A percentile compares a stretch with the other conserved stretches of the same genome.
phyloP scores from a whole-genome alignment of 495 filamentous ascomycete genomes.

The Articulospora tetracladia region DNA sequence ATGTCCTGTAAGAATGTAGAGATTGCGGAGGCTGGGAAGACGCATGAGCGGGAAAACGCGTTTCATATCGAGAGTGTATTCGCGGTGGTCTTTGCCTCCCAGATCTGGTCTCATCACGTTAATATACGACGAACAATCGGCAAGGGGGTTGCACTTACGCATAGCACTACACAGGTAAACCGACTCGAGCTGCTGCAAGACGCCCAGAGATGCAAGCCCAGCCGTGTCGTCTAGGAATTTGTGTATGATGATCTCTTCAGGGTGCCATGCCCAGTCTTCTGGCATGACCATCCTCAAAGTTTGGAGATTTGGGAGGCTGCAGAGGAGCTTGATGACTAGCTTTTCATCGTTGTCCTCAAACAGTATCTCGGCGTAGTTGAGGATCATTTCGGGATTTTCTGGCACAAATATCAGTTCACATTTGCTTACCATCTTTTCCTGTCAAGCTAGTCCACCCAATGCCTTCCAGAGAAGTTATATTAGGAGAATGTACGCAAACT shows the following conservation, averaged over 20 bases:
- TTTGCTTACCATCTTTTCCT: too few species aligned
- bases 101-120: not conserved
- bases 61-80: conserved; percentile 3
- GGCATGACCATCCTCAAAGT: not conserved
- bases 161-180: conserved; percentile 8
- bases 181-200: conserved; percentile 2
- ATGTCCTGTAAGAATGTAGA: conserved; percentile 3
- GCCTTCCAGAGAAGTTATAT: not conserved
- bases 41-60: not conserved
- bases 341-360: not conserved
- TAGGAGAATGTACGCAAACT: not conserved
- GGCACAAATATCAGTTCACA: too few species aligned
- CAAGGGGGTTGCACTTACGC: not conserved
- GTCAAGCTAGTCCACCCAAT: too few species aligned
- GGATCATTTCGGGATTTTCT: too few species aligned
- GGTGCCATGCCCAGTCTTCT: not conserved
- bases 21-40: conserved; percentile 1
- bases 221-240: not conserved
- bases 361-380: too few species aligned
- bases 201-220: not conserved
- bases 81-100: conserved; percentile 4
- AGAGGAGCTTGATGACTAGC: not conserved
- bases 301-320: not conserved
- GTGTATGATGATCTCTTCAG: not conserved
- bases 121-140: too few species aligned